Evolutionary conservation across 2,329 filamentous ascomycete species (phyloP).

Genomic region (Arthroderma sp.): DNA sequence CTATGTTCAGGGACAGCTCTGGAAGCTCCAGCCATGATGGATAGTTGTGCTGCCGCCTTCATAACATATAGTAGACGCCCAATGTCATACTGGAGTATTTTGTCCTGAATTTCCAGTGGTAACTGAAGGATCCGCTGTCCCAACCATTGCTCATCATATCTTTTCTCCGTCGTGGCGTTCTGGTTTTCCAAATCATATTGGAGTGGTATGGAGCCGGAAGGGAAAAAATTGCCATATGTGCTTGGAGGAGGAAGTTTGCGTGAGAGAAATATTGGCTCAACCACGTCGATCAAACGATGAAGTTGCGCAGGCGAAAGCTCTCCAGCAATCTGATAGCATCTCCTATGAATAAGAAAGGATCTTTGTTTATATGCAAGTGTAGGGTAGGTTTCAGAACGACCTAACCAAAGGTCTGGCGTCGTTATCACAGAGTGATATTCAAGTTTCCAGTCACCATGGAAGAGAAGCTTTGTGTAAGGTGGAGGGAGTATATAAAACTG

Average conservation of each 20-base stretch:
- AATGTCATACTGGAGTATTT: constrained; percentile 9
- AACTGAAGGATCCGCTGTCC: constrained; percentile 1
- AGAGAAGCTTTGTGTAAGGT: constrained; percentile 1
- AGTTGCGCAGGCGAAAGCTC: constrained; percentile 2
- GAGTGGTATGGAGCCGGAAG: background rate
- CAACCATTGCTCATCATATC: background rate
- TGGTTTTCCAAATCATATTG: background rate
- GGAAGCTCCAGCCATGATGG: background rate
- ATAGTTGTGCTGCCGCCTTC: constrained; percentile 7
- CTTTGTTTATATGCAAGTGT: constrained; percentile 2
- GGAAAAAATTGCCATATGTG: constrained; percentile 4
- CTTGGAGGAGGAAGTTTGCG: background rate
- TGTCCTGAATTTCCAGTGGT: constrained; percentile 6
- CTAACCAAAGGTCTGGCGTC: background rate
- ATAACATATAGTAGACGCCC: constrained; percentile 9
- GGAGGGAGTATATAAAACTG: constrained; percentile 1
- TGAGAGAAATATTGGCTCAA: constrained; percentile 5
- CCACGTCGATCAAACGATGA: constrained; percentile 3
- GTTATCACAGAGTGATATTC: background rate
- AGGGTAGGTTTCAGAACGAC: background rate
- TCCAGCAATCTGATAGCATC: constrained; percentile 3
- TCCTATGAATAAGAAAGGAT: constrained; percentile 5
- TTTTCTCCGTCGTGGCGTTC: background rate
- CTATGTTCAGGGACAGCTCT: constrained; percentile 4
- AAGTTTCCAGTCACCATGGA: background rate